phyloP scores from a whole-genome alignment of 2,329 filamentous ascomycete genomes.

The Cryphonectria japonica region DNA sequence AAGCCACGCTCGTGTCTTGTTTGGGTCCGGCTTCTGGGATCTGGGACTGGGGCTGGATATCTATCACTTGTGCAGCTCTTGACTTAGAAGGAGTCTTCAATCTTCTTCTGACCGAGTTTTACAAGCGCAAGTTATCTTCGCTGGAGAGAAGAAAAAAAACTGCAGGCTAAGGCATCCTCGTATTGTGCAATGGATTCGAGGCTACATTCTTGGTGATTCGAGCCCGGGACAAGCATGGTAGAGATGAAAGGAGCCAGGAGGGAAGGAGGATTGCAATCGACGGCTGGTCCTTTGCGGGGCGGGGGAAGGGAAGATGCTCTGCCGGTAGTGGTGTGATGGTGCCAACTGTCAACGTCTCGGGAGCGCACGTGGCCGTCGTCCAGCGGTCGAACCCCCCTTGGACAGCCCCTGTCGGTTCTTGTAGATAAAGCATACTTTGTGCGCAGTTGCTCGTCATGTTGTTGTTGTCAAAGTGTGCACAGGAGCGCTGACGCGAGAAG shows the following conservation, averaged over 20 bases:
- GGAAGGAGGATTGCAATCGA: no score
- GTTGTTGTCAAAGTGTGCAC: background rate
- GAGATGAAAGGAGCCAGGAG: no score
- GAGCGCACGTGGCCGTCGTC: background rate
- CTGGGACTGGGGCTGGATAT: background rate
- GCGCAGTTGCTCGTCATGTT: no score
- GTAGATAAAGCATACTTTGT: background rate
- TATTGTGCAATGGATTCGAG: background rate
- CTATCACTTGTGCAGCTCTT: background rate
- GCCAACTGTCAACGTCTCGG: background rate
- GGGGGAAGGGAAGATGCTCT: background rate
- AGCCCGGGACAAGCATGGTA: no score
- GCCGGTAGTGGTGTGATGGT: background rate
- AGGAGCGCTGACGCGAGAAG: background rate
- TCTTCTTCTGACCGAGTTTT: background rate
- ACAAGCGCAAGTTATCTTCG: background rate
- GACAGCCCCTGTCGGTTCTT: background rate
- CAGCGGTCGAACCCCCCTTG: background rate
- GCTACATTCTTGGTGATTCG: no score
- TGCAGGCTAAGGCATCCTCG: background rate
- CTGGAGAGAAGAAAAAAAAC: background rate
- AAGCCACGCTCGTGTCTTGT: background rate
- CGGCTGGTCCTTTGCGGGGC: background rate
- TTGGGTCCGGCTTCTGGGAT: background rate
- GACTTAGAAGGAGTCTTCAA: background rate